Conservation (phyloP, 441 rosid species). For the Rhodomyrtus psidioides region DNA sequence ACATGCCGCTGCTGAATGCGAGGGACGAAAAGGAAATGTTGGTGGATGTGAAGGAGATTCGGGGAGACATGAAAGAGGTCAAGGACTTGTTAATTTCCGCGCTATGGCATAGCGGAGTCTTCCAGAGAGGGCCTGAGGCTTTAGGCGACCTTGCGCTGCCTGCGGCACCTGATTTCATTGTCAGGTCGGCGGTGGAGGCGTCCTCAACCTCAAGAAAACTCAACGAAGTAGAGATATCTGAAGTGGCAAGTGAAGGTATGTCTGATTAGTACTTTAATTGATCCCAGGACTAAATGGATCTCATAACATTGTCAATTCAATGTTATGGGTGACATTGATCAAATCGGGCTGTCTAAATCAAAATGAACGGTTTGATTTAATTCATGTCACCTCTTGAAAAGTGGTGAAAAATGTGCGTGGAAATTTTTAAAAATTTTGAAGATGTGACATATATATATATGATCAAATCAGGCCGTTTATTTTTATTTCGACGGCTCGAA, state of each 20-base stretch:
- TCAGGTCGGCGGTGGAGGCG: background rate
- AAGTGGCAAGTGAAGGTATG: background rate
- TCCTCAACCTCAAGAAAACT: background rate
- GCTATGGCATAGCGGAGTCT: background rate
- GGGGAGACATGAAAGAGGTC: background rate
- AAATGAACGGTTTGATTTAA: no score
- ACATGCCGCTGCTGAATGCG: slow-evolving; percentile 11
- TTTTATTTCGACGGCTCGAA: no score
- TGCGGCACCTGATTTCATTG: background rate
- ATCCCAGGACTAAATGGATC: background rate
- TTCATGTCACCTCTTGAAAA: no score
- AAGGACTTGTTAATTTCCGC: background rate
- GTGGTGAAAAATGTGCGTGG: no score
- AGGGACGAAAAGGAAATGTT: slow-evolving; percentile 13
- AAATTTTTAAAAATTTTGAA: no score
- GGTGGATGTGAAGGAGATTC: background rate
- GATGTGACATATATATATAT: no score
- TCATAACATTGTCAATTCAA: no score
- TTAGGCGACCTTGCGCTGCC: background rate
- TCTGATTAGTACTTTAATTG: background rate
- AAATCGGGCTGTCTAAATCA: no score
- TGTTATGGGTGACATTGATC: no score
- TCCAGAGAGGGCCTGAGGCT: background rate
- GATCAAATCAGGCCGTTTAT: no score
- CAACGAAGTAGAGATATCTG: background rate